These are phyloP conservation scores for Eucalyptus sp. DNA, from an alignment of 345 rosid genomes.

Conservation along the genomic window DNA sequence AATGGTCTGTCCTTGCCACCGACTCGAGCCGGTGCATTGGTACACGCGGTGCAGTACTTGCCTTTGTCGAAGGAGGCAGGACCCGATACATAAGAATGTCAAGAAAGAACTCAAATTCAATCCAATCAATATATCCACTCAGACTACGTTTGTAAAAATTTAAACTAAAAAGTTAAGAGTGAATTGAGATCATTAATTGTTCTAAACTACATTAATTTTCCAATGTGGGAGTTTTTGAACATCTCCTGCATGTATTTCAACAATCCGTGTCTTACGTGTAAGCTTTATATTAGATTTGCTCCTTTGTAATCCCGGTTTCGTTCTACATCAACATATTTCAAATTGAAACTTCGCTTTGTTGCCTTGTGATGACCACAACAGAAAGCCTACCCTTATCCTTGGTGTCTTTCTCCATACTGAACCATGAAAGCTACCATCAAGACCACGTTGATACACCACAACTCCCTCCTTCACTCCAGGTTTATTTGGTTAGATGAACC, in stretches of 20 bases:
- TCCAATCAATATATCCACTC: too few relatives aligned
- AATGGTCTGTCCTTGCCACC: neutral
- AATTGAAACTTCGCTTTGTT: neutral
- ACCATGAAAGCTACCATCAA: neutral
- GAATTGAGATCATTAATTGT: neutral
- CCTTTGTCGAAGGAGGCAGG: neutral
- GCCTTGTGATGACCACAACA: neutral
- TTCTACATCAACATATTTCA: neutral
- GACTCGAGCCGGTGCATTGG: neutral
- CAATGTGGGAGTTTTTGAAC: neutral
- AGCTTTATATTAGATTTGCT: too few relatives aligned
- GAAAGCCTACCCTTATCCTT: neutral
- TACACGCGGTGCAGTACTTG: neutral
- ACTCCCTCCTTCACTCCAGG: neutral
- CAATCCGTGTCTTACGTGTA: rapidly evolving
- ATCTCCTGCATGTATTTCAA: neutral
- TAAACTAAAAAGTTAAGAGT: neutral
- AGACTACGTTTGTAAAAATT: too few relatives aligned
- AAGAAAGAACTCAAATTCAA: neutral
- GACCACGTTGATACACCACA: neutral
- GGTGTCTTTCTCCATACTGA: too few relatives aligned
- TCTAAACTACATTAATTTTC: too few relatives aligned
- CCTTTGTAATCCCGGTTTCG: rapidly evolving
- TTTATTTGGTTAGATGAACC: neutral
- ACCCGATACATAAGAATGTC: neutral